phyloP scores from a whole-genome alignment of 495 filamentous ascomycete species.

The Penicillium cataractarum region DNA sequence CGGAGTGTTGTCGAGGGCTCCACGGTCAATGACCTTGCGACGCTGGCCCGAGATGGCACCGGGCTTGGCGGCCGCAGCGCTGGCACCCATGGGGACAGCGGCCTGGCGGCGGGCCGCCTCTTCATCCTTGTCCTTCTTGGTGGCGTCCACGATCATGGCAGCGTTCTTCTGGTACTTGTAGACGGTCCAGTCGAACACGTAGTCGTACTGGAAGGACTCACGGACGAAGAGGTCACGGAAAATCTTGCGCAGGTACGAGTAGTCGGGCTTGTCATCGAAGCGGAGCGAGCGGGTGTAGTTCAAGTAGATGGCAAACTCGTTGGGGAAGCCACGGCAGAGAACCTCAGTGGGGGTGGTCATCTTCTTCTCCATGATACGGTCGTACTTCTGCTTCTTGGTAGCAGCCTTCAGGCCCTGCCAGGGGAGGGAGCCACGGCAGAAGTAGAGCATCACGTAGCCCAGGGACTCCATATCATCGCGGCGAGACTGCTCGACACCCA shows the following conservation, averaged over 20 bases:
- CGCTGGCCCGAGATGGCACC: slow-evolving; percentile 75
- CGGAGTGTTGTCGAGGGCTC: slow-evolving; percentile 73
- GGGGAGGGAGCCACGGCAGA: slow-evolving; percentile 97
- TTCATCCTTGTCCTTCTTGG: slow-evolving; percentile 73
- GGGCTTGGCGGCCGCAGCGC: slow-evolving; percentile 66
- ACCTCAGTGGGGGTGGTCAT: slow-evolving; percentile 99
- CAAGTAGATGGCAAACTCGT: slow-evolving; percentile 99
- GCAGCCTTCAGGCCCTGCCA: slow-evolving; percentile 99
- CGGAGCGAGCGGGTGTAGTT: slow-evolving; percentile 99
- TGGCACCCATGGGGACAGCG: slow-evolving; percentile 60
- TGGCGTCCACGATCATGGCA: slow-evolving; percentile 81
- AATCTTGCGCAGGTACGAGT: slow-evolving; percentile 99
- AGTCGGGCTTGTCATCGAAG: slow-evolving; percentile 99
- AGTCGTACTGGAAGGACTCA: slow-evolving; percentile 99
- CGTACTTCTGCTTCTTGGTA: slow-evolving; percentile 99
- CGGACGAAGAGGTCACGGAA: slow-evolving; percentile 99
- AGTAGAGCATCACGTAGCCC: slow-evolving; percentile 99
- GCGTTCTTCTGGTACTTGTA: slow-evolving; percentile 99
- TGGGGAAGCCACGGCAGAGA: slow-evolving; percentile 98
- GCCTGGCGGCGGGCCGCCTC: slow-evolving; percentile 69
- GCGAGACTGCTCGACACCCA: slow-evolving; percentile 98
- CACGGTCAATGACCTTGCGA: slow-evolving; percentile 81
- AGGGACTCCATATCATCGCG: slow-evolving; percentile 99
- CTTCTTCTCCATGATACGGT: slow-evolving; percentile 99
- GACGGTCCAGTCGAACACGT: slow-evolving; percentile 99